These are phyloP conservation scores for Glonium stellatum DNA, from an alignment of 495 filamentous ascomycete species.

Conservation along the genomic window DNA sequence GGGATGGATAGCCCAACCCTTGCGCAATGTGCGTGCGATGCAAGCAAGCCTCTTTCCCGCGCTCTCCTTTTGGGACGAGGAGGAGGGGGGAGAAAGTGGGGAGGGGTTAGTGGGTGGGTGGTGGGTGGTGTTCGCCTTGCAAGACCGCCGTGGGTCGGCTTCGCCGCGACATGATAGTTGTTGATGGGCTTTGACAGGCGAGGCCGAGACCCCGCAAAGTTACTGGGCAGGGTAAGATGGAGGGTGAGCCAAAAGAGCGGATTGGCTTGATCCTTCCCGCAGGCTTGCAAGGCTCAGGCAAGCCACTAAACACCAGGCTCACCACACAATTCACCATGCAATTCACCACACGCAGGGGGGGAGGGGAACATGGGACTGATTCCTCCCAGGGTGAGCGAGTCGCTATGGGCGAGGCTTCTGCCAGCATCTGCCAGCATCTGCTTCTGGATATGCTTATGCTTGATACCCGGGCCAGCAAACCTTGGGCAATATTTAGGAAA, in stretches of 20 bases:
- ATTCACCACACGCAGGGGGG: neutral
- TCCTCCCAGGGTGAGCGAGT: neutral
- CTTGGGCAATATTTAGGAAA: neutral
- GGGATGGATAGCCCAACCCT: neutral
- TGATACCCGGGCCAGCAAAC: neutral
- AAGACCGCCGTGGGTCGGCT: conserved; percentile 2
- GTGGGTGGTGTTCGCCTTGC: too few species aligned
- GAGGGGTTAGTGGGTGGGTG: too few species aligned
- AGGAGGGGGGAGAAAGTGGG: too few species aligned
- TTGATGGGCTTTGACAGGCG: too few species aligned
- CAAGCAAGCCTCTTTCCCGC: neutral
- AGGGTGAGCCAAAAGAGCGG: neutral
- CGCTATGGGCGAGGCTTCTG: neutral
- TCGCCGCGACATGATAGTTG: neutral
- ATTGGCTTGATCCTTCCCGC: conserved; percentile 8
- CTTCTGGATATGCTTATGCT: neutral
- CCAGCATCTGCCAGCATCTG: neutral
- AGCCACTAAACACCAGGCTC: too few species aligned
- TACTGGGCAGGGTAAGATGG: neutral
- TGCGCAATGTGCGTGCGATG: neutral
- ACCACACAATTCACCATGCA: too few species aligned
- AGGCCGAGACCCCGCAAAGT: neutral
- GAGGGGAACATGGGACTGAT: neutral
- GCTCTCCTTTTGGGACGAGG: neutral
- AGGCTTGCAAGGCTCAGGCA: neutral